These are phyloP conservation scores for Endogone sp. DNA, from an alignment of 192 early-diverging fungal genomes.

Conservation along the genomic window DNA sequence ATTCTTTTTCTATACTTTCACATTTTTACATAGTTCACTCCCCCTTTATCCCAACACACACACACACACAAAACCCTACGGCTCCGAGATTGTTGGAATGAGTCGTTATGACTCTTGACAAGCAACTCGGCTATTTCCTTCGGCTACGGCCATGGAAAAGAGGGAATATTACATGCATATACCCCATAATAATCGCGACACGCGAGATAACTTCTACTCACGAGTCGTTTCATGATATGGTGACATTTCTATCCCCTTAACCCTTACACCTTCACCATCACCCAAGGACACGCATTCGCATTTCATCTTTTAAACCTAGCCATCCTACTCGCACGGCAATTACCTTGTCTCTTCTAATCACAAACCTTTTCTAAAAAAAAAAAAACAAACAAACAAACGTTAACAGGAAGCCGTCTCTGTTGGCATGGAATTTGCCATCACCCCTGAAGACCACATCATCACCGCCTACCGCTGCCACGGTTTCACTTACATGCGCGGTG, in stretches of 20 bases:
- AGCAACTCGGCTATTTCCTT: not conserved
- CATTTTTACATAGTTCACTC: too few species aligned
- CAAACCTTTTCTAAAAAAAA: not conserved
- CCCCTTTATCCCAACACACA: too few species aligned
- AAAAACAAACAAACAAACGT: not conserved
- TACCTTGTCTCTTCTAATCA: not conserved
- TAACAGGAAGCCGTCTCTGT: slow-evolving; percentile 82
- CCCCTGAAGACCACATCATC: slow-evolving; percentile 87
- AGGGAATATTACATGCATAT: not conserved
- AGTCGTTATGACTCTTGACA: not conserved
- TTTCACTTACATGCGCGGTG: slow-evolving; percentile 87
- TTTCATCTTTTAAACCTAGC: too few species aligned
- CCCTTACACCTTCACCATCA: too few species aligned
- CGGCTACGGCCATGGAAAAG: not conserved
- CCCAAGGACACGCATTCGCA: too few species aligned
- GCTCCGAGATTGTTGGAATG: not conserved
- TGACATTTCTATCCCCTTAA: not conserved
- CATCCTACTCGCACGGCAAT: too few species aligned
- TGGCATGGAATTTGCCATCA: slow-evolving; percentile 91
- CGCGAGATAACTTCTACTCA: not conserved
- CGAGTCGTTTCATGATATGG: not conserved
- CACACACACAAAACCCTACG: not conserved
- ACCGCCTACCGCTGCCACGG: slow-evolving; percentile 99
- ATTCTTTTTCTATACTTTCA: too few species aligned
- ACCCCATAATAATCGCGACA: not conserved